A percentile compares a stretch with the other conserved stretches of the same genome.
These are phyloP conservation scores for Davidsoniella virescens DNA, from an alignment of 2,329 filamentous ascomycete species.

Conservation along the genomic window DNA sequence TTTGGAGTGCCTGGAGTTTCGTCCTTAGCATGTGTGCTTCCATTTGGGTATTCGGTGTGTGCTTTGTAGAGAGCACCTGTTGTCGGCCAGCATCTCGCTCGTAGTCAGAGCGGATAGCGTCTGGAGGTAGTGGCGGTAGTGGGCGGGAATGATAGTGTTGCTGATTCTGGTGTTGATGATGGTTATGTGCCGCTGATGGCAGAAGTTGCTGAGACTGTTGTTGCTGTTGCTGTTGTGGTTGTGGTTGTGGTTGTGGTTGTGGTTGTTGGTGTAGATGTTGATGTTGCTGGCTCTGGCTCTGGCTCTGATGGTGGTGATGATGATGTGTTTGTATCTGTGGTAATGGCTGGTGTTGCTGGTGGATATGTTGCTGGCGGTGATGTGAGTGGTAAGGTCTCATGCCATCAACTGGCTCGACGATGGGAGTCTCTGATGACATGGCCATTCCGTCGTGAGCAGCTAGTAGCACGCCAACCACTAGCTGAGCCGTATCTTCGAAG, in stretches of 20 bases:
- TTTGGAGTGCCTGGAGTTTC: slow-evolving; percentile 34
- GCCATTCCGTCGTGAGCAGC: slow-evolving; percentile 6
- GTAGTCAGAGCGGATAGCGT: slow-evolving; percentile 12
- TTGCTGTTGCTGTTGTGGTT: not conserved
- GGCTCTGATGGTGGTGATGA: slow-evolving; percentile 7
- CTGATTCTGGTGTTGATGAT: not conserved
- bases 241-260: not conserved
- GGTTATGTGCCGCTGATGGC: not conserved
- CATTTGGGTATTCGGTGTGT: slow-evolving; percentile 12
- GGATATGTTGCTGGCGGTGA: not conserved
- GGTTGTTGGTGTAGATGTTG: not conserved
- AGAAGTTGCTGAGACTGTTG: slow-evolving; percentile 7
- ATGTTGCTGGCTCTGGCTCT: slow-evolving; percentile 7
- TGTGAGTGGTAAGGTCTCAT: slow-evolving; percentile 3
- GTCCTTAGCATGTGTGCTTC: slow-evolving; percentile 40
- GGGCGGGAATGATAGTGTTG: not conserved
- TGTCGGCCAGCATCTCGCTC: slow-evolving; percentile 31
- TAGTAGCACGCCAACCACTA: not conserved
- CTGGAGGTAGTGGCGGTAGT: not conserved
- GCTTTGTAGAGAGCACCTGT: slow-evolving; percentile 17
- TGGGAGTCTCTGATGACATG: slow-evolving; percentile 9
- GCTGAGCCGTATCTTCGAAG: not conserved
- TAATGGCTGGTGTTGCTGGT: slow-evolving; percentile 2
- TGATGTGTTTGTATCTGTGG: slow-evolving; percentile 1
- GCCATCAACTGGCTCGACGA: slow-evolving; percentile 5